Percentiles rank a stretch among this genome's conserved stretches.
Evolutionary conservation across 2,329 filamentous ascomycete genomes (phyloP).

Genomic region (Ophiostoma pallidulum): DNA sequence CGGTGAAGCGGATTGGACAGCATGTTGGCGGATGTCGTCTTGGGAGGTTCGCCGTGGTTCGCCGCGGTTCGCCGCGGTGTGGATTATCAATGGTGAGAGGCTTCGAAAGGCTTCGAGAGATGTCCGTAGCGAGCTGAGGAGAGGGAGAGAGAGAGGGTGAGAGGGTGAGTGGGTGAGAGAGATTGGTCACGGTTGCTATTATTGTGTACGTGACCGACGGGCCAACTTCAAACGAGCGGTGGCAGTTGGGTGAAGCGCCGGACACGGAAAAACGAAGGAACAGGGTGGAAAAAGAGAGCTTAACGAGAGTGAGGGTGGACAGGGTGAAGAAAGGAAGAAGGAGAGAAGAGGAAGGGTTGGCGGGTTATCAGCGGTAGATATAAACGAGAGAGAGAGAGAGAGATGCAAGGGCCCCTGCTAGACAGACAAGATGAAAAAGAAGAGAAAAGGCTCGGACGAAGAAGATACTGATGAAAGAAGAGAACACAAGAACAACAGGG

Average conservation of each 20-base stretch:
- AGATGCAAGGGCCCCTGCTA: no score
- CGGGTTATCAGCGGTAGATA: slow-evolving; percentile 15
- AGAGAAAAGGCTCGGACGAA: neutral
- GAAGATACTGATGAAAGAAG: neutral
- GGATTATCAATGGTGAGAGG: no score
- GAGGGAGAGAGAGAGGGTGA: slow-evolving; percentile 45
- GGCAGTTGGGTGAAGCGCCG: slow-evolving; percentile 33
- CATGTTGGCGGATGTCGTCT: slow-evolving; percentile 41
- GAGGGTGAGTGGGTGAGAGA: neutral
- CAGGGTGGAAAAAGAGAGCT: slow-evolving; percentile 11
- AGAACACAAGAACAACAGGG: neutral
- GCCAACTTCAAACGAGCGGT: slow-evolving; percentile 33
- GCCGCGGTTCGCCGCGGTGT: no score
- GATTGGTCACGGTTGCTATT: no score
- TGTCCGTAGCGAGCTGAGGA: no score
- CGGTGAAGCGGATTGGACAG: slow-evolving; percentile 55
- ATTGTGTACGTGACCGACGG: slow-evolving; percentile 15
- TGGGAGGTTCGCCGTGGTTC: neutral
- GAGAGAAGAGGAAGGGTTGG: slow-evolving; percentile 7
- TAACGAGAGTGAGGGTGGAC: neutral
- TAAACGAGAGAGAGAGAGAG: neutral
- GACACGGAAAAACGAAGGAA: slow-evolving; percentile 22
- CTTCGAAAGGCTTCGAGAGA: no score
- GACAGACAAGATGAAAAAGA: neutral
- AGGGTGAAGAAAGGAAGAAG: neutral